Percentiles rank a stretch among this genome's conserved stretches.
Conservation (phyloP, 768 basidiomycete species). For the Kwoniella heveanensis region DNA sequence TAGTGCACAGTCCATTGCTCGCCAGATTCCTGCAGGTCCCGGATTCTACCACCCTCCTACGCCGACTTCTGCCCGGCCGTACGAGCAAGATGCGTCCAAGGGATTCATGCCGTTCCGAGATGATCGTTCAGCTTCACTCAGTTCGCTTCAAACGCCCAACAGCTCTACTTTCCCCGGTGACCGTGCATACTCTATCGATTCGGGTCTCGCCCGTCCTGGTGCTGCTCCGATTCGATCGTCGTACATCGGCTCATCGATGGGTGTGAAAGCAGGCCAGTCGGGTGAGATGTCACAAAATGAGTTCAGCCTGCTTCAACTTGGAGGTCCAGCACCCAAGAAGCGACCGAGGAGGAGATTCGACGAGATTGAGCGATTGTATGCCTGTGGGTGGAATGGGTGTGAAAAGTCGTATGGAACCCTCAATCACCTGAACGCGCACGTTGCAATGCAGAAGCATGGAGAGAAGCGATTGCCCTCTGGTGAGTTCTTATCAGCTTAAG, state of each 20-base stretch:
- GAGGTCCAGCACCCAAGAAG: slow-evolving; percentile 54
- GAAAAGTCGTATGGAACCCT: slow-evolving; percentile 89
- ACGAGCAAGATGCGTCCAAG: slow-evolving; percentile 14
- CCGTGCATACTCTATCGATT: slow-evolving; percentile 27
- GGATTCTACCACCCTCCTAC: slow-evolving; percentile 17
- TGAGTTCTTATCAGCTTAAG: slow-evolving; percentile 57
- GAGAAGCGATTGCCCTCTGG: slow-evolving; percentile 83
- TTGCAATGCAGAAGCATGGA: slow-evolving; percentile 98
- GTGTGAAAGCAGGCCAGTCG: slow-evolving; percentile 9
- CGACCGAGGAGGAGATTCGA: slow-evolving; percentile 62
- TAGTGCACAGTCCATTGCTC: slow-evolving; percentile 32
- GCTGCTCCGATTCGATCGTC: slow-evolving; percentile 32
- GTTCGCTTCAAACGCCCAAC: slow-evolving; percentile 7
- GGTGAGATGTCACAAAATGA: slow-evolving; percentile 16
- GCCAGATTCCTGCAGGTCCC: slow-evolving; percentile 14
- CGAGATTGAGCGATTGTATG: slow-evolving; percentile 92
- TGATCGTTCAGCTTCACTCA: slow-evolving; percentile 15
- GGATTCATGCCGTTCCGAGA: slow-evolving; percentile 29
- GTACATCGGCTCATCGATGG: slow-evolving; percentile 7
- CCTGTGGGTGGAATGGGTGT: slow-evolving; percentile 66
- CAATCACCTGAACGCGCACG: slow-evolving; percentile 96
- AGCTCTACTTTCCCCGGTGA: slow-evolving; percentile 23
- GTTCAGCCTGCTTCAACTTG: slow-evolving; percentile 36
- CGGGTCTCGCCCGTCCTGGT: slow-evolving; percentile 36
- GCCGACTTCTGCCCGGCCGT: slow-evolving; percentile 13